Base-by-base conservation (phyloP, 2,329 filamentous ascomycete species). In the Colletotrichum shisoi region DNA sequence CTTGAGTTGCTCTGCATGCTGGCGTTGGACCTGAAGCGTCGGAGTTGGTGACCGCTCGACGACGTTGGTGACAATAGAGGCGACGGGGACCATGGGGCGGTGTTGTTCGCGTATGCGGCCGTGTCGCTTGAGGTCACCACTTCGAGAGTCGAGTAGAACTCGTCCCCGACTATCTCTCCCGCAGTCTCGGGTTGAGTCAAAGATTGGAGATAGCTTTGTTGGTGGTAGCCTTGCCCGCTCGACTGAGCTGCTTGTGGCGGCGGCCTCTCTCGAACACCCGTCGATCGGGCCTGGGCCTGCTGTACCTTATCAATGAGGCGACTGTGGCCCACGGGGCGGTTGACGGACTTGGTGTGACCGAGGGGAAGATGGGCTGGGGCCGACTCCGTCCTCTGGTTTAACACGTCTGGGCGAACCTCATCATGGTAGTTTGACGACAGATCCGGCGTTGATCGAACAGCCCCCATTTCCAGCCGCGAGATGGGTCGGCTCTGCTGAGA, bases 121-220 rank as follows among this genome's bases (percentile, higher is more conserved):
- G 31, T 9, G 2, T 19, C 15, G 9, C n/a, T 37, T 21, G 54
- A 15, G 4, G 3, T 4, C 4, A 58, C 24, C 12, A 58, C 56
- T 31, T 58, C 56, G 8, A 58, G 56, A 0, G 31, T 40, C 9
- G 56, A 58, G 56, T 58, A 58, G n/a, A 9, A 17, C 8, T 31
- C 56, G 8, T 40, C 44, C 13, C 13, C 31, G 3, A 15, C 12
- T 17, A 3, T 13, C 3, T 5, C 56, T 15, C 17, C n/a, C 6
- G 19, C 12, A 13, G 15, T 15, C n/a, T 58, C 56, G 8, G 44
- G 44, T 6, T 21, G 44, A 7, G 19, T 46, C 19, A 46, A 21
- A 13, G 7, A 12, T 12, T 8, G 11, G 17, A 40, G 24, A 15
- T 57, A 40, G 1, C 12, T 15, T 17, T 45, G 24, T 21, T 49